A percentile compares a stretch with the other conserved stretches of the same genome.
phyloP scores from a whole-genome alignment of 345 rosid genomes.

The Abelmoschus esculentus region DNA sequence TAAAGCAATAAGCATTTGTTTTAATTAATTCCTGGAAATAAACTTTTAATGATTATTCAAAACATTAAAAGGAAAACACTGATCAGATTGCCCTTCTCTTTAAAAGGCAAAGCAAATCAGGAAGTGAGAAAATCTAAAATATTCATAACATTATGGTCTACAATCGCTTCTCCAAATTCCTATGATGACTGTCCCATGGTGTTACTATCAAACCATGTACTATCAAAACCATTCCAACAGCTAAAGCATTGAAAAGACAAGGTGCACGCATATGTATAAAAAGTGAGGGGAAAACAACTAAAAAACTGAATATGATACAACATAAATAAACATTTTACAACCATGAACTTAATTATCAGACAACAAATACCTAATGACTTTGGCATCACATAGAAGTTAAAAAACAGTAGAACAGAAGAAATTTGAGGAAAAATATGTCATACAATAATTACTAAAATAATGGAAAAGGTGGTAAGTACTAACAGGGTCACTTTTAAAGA shows the following conservation, averaged over 20 bases:
- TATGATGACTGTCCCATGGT: too few relatives aligned
- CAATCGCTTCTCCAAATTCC: too few relatives aligned
- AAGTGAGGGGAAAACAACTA: neutral
- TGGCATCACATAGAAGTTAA: neutral
- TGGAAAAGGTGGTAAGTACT: constrained; percentile 30
- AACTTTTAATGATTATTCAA: neutral
- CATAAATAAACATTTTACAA: neutral
- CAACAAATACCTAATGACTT: neutral
- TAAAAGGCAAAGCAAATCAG: neutral
- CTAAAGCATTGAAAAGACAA: neutral
- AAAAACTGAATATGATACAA: neutral
- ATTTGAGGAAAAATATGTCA: neutral
- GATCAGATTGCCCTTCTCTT: neutral
- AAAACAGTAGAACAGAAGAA: neutral
- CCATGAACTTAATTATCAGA: neutral
- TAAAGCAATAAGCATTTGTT: constrained; percentile 6
- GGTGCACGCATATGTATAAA: neutral
- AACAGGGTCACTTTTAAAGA: constrained; percentile 95
- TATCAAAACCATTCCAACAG: neutral
- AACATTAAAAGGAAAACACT: neutral
- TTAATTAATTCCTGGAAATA: neutral
- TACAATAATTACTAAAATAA: neutral
- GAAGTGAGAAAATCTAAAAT: neutral
- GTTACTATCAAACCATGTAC: too few relatives aligned
- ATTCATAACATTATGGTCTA: too few relatives aligned